phyloP scores from a whole-genome alignment of 2,329 filamentous ascomycete genomes.

The Emergomyces africanus region DNA sequence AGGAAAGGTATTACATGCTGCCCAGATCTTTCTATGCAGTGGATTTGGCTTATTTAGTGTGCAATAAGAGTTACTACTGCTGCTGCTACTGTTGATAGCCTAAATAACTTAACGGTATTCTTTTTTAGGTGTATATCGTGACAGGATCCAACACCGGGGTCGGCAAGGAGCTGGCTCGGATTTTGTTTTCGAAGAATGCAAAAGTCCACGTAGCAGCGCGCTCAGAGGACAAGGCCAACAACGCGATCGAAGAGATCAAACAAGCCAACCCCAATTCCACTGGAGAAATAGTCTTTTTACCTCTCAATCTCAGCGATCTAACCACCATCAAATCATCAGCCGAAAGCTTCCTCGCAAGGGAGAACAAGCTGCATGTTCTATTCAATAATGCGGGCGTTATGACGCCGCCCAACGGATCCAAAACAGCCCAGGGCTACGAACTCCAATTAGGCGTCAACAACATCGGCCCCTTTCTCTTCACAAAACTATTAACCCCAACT shows the following conservation, averaged over 20 bases:
- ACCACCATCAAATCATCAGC: slow-evolving; percentile 26
- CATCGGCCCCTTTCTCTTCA: slow-evolving; percentile 30
- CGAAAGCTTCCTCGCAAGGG: slow-evolving; percentile 22
- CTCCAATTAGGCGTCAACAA: slow-evolving; percentile 30
- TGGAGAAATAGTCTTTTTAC: slow-evolving; percentile 25
- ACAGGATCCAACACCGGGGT: slow-evolving; percentile 28
- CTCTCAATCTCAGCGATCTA: slow-evolving; percentile 29
- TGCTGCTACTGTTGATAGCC: not conserved
- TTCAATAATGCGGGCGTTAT: slow-evolving; percentile 25
- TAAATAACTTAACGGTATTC: not conserved
- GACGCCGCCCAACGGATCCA: slow-evolving; percentile 22
- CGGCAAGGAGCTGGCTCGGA: slow-evolving; percentile 26
- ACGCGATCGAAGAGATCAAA: slow-evolving; percentile 29
- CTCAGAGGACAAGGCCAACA: slow-evolving; percentile 25
- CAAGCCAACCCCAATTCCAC: slow-evolving; percentile 14
- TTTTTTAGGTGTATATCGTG: slow-evolving; percentile 24
- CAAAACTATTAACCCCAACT: slow-evolving; percentile 24
- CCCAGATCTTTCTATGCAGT: not conserved
- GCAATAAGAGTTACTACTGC: too few relatives aligned
- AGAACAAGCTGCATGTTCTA: slow-evolving; percentile 27
- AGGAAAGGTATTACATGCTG: slow-evolving; percentile 9
- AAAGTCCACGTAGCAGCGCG: slow-evolving; percentile 35
- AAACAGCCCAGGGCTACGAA: slow-evolving; percentile 22
- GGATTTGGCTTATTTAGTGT: not conserved
- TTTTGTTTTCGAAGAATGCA: slow-evolving; percentile 31